Evolutionary conservation across 2,329 filamentous ascomycete species (phyloP).

Genomic region (Penicillium fuscoglaucum): DNA sequence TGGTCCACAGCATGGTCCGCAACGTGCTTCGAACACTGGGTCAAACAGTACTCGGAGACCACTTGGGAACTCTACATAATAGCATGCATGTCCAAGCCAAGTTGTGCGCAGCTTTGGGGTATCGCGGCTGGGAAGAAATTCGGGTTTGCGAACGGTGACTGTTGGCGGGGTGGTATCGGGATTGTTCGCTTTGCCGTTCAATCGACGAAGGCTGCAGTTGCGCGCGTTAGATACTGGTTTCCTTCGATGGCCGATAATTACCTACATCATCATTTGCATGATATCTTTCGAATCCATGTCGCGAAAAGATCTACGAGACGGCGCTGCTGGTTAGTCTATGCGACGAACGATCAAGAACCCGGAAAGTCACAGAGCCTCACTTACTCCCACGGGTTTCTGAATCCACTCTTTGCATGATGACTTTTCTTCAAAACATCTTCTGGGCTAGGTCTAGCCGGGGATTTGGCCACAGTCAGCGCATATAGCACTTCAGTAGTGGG

Average conservation of each 20-base stretch:
- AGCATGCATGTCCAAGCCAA: slow-evolving; percentile 94
- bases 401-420: slow-evolving; percentile 43
- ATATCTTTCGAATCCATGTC: slow-evolving; percentile 17
- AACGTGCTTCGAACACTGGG: slow-evolving; percentile 86
- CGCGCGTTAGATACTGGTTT: not conserved
- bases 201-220: slow-evolving; percentile 32
- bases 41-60: slow-evolving; percentile 90
- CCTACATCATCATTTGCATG: slow-evolving; percentile 25
- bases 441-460: slow-evolving; percentile 35
- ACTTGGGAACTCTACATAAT: slow-evolving; percentile 83
- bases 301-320: slow-evolving; percentile 19
- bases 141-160: slow-evolving; percentile 65
- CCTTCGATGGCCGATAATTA: not conserved
- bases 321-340: slow-evolving; percentile 14
- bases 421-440: slow-evolving; percentile 43
- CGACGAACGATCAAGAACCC: not conserved
- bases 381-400: slow-evolving; percentile 49
- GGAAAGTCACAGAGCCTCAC: slow-evolving; percentile 5
- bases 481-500: slow-evolving; percentile 42
- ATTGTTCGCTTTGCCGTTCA: slow-evolving; percentile 52
- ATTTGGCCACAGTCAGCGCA: slow-evolving; percentile 42
- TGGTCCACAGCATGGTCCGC: slow-evolving; percentile 80
- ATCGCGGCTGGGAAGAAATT: slow-evolving; percentile 63
- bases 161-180: slow-evolving; percentile 67
- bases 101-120: slow-evolving; percentile 72